Evolutionary conservation across 2,329 filamentous ascomycete species (phyloP).

Genomic region (Colletotrichum liriopes): DNA sequence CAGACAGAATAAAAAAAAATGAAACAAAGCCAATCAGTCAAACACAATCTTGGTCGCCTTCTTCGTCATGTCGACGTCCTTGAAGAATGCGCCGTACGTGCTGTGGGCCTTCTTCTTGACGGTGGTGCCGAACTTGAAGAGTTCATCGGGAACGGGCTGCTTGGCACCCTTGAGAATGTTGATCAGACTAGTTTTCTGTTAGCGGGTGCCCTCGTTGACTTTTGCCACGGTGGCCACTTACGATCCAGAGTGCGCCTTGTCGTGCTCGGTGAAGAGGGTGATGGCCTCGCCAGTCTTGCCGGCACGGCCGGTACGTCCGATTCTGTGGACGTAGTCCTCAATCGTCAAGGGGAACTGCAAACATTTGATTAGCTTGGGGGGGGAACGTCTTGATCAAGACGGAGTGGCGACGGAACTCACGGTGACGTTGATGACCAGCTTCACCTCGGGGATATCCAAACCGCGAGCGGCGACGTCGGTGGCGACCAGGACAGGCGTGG

Average conservation of each 20-base stretch:
- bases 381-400: constrained; percentile 29
- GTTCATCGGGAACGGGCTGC: constrained; percentile 89
- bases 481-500: constrained; percentile 88
- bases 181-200: constrained; percentile 75
- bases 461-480: constrained; percentile 97
- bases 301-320: constrained; percentile 94
- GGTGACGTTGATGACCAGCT: constrained; percentile 94
- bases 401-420: constrained; percentile 55
- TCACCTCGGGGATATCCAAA: constrained; percentile 95
- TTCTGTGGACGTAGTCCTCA: constrained; percentile 97
- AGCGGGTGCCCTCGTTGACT: not conserved
- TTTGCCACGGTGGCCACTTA: constrained; percentile 64
- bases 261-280: constrained; percentile 94
- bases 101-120: constrained; percentile 99
- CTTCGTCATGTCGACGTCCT: constrained; percentile 87
- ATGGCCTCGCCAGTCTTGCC: constrained; percentile 91
- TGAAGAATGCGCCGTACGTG: constrained; percentile 95
- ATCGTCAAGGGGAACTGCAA: constrained; percentile 88
- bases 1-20: not conserved
- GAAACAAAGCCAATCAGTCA: constrained; percentile 63
- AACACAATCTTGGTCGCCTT: constrained; percentile 94
- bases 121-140: constrained; percentile 96
- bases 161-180: constrained; percentile 96
- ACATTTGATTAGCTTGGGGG: constrained; percentile 32
- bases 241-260: constrained; percentile 92